Base-by-base conservation (phyloP, 805 yeast species). In the Kazachstania africana region DNA sequence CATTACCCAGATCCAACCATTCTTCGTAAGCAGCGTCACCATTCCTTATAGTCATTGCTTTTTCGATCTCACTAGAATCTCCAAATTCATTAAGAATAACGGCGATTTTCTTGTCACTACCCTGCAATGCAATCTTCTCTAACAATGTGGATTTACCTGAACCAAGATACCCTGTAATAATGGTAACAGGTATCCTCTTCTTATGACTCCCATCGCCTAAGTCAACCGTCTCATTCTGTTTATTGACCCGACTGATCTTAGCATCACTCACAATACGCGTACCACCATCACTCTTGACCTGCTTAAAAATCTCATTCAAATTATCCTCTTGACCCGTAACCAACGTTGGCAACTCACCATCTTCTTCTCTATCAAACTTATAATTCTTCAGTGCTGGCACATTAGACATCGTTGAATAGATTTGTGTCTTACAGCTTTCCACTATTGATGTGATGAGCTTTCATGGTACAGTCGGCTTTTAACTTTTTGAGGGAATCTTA, bases 1-100 rank as follows among this genome's bases (percentile, higher is more conserved):
- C 98, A 50, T 91, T 91, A 1, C 95, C 97, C 21, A 91, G 62
- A 52, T 91, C 98, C 3, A 91, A 64, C 98, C 98, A 91, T 48
- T 91, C 96, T 45, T 85, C 82, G 31, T 81, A 78, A 3, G 74
- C 60, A 3, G 65, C 59, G 20, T 67, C 70, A 2, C 54, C 54
- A 17, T 49, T 45, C 34, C 66, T 61, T 8, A 88, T 75, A 0
- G 93, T 79, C 35, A 91, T 66, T 1, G 93, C 70, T 50, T 81
- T 80, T 53, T 91, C 98, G 39, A 91, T 85, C 29, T 77, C 93
- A 13, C 84, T 69, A 0, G 95, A 76, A 53, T 83, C 93, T 10
- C 94, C 95, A 63, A 83, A 83, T 55, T 87, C 95, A 57, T 88
- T 88, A 47, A 91, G 60, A 10, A 91, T 85, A 6, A 91, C 83